phyloP scores from a whole-genome alignment of 2,329 filamentous ascomycete species.

The Microdochium nivale region DNA sequence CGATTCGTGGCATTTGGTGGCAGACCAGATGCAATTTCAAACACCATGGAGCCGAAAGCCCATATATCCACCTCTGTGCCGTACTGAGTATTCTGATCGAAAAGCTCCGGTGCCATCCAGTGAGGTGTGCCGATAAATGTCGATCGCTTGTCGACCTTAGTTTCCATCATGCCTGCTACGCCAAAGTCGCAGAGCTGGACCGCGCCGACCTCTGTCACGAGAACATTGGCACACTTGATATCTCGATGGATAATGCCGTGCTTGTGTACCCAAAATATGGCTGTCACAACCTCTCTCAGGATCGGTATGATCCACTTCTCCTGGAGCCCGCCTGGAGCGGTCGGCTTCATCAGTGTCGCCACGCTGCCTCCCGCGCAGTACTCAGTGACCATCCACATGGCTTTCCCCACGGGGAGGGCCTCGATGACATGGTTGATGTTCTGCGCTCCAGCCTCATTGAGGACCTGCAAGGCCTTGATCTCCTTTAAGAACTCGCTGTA shows the following conservation, averaged over 20 bases:
- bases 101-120: constrained; percentile 81
- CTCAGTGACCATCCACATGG: constrained; percentile 84
- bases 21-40: constrained; percentile 70
- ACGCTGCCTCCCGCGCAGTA: constrained; percentile 82
- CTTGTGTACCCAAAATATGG: constrained; percentile 58
- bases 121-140: constrained; percentile 77
- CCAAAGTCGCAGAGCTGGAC: constrained; percentile 83
- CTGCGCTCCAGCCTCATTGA: constrained; percentile 64
- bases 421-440: constrained; percentile 80
- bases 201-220: constrained; percentile 66
- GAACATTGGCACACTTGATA: constrained; percentile 70
- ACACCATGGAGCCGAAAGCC: constrained; percentile 76
- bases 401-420: constrained; percentile 65
- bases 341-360: constrained; percentile 63
- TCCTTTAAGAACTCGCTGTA: constrained; percentile 64
- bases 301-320: constrained; percentile 65
- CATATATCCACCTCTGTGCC: constrained; percentile 73
- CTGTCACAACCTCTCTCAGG: constrained; percentile 56
- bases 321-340: constrained; percentile 53
- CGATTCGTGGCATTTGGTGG: constrained; percentile 57
- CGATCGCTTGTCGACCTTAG: constrained; percentile 65
- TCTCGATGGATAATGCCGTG: constrained; percentile 64
- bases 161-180: constrained; percentile 70
- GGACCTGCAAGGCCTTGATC: constrained; percentile 59
- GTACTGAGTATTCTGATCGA: constrained; percentile 55